phyloP scores from a whole-genome alignment of 768 basidiomycete genomes.

The Boletus tylopilopsis region DNA sequence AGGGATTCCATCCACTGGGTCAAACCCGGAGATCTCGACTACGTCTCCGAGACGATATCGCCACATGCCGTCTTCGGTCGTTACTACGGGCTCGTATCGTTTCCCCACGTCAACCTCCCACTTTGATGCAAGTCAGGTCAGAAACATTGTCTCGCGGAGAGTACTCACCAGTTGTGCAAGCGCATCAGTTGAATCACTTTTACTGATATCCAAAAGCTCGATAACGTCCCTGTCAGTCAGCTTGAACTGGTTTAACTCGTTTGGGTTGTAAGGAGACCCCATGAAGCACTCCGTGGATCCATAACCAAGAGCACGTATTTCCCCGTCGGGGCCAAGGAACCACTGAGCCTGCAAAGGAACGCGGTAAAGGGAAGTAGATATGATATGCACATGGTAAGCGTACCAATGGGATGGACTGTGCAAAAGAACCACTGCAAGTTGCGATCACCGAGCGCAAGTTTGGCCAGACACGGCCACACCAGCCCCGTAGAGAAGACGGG shows the following conservation, averaged over 20 bases:
- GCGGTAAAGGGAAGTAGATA: not conserved
- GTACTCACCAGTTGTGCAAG: constrained; percentile 1
- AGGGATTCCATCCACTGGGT: no score
- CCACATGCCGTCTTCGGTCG: constrained; percentile 18
- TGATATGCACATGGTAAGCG: not conserved
- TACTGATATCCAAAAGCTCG: constrained; percentile 15
- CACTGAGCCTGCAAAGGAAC: not conserved
- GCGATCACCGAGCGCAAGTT: constrained; percentile 2
- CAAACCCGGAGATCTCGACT: no score
- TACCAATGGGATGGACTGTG: constrained; percentile 5
- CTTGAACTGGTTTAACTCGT: constrained; percentile 9
- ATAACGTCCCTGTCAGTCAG: not conserved
- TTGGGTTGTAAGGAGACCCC: constrained; percentile 4
- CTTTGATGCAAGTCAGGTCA: constrained; percentile 10
- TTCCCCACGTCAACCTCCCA: constrained; percentile 12
- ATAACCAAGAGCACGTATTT: not conserved
- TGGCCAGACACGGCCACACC: constrained; percentile 14
- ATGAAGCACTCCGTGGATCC: constrained; percentile 2
- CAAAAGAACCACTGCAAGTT: constrained; percentile 7
- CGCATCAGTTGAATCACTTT: not conserved
- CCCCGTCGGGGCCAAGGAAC: constrained; percentile 6
- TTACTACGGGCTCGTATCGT: constrained; percentile 16
- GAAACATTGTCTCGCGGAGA: not conserved
- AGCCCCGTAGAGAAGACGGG: constrained; percentile 3
- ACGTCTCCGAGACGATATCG: no score